Base-by-base conservation (phyloP, 306 rosid species). In the Aeschynomene evenia region DNA sequence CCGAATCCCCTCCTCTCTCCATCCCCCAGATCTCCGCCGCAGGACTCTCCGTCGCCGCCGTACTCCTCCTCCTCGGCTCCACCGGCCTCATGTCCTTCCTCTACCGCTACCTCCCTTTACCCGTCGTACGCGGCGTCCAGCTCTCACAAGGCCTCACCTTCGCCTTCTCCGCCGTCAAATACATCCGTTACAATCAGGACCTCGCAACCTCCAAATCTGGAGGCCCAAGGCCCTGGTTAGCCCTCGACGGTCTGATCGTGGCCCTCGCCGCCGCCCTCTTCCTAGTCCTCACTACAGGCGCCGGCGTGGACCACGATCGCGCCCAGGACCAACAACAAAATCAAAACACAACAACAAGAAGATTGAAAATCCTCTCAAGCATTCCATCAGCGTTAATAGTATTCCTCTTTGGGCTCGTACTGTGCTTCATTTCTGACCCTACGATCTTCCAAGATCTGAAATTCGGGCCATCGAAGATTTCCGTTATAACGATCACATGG, bases 121-220 rank as follows among this genome's bases (percentile, higher is more conserved):
- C 97, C 3, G 95, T 91, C 14, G 97, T 91, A 31, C 97, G 97
- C 7, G 95, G 97, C 12, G 81, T 91, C 40, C 95, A 91, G 68
- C 95, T 91, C 80, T 91, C 97, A 6, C 97, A 91, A 12, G 97
- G 97, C 10, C 92, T 91, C 65, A 33, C 80, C 68, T 91, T 91
- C 24, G 84, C 97, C 52, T 84, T 91, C 81, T 66, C 92, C 9
- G 97, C 97, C 53, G 67, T 91, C 51, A 91, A 86, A 33, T 91
- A 91, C 70, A 83, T 91, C 13, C 90, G 95, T 31, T 91, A 9
- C 28, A 37, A 86, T 2, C 97, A 91, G 50, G 85, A 85, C 71
- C 22, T 88, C 3, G 70, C 70, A 54, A 63, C 82, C 3, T 76
- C 92, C 0, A 88, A 81, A 20, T 78, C 95, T 0, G 87, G 80